Evolutionary conservation across 441 rosid species (phyloP).

Genomic region (Erodium chrysanthum): DNA sequence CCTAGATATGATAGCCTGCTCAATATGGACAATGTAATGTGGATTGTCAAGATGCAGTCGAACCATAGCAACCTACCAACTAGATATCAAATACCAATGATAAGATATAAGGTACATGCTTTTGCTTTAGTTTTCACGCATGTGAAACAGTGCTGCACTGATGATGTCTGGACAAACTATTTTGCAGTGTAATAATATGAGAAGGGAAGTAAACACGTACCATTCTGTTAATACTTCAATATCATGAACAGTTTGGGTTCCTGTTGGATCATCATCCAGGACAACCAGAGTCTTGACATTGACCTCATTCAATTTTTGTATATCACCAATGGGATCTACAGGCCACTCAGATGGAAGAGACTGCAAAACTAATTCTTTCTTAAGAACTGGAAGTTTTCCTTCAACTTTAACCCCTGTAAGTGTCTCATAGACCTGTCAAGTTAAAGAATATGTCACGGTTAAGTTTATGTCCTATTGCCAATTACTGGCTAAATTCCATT

Average conservation of each 20-base stretch:
- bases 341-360: constrained; percentile 92
- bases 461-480: constrained; percentile 11
- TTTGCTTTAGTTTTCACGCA: background rate
- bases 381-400: constrained; percentile 62
- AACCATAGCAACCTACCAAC: background rate
- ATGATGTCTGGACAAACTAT: background rate
- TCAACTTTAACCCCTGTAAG: constrained; percentile 78
- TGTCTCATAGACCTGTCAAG: constrained; percentile 67
- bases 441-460: constrained; percentile 8
- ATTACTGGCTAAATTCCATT: background rate
- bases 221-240: constrained; percentile 97
- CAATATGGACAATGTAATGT: background rate
- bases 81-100: background rate
- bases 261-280: constrained; percentile 97
- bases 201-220: constrained; percentile 30
- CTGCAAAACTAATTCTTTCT: constrained; percentile 53
- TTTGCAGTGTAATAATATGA: constrained; percentile 7
- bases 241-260: constrained; percentile 95
- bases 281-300: constrained; percentile 72
- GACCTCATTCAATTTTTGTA: constrained; percentile 45
- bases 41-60: background rate
- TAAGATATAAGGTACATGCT: background rate
- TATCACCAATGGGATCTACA: constrained; percentile 58
- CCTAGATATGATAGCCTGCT: background rate
- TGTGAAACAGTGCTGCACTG: background rate